Base-by-base conservation (phyloP, 2,329 filamentous ascomycete species). In the Pyricularia sp. region DNA sequence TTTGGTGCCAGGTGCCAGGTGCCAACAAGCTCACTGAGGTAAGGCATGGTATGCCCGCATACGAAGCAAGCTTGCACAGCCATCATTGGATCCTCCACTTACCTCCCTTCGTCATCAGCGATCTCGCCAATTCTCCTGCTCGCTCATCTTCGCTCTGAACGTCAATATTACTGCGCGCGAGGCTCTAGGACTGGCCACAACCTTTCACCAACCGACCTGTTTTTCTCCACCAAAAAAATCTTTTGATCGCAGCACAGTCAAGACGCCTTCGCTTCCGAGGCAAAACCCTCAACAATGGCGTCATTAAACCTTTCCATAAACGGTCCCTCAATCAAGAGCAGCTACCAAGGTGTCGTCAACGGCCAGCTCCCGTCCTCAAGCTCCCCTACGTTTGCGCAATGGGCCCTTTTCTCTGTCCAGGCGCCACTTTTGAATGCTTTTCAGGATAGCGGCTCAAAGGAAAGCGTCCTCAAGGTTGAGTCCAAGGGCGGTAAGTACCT, bases 391-490 rank as follows among this genome's bases (percentile, higher is more conserved):
- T 92, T 92, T 76, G 93, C 88, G 71, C 92, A 94, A 83, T 99
- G 95, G 95, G 94, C 93, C 25, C 84, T 99, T 71, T 97, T 96
- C 81, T 92, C 92, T 9, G 95, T 99, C 59, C 92, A 95, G 78
- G 58, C 94, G 70, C 95, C 95, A 68, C 87, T 99, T 59, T 86
- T 93, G 77, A 98, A 91, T 81, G 94, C 94, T 70, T 99, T 99
- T 79, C 93, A 97, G 80, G 92, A 95, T 77, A 85, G 87, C 69
- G 90, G 87, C 58, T 85, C 88, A 73, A 98, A 97, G 82, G 94
- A 98, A 81, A 98, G 94, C 79, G 88, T 97, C 1, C 83, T 99
- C 73, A 98, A 97, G 81, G 94, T 99, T 67, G 93, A 98, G 78
- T 90, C 85, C 76, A 96, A 92, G 66, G 94, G 94, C 83, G 92